Evolutionary conservation across 2,329 filamentous ascomycete genomes (phyloP), one percentile per base, ranked within the genome.

Genomic region (Botrytis hyacinthi): DNA sequence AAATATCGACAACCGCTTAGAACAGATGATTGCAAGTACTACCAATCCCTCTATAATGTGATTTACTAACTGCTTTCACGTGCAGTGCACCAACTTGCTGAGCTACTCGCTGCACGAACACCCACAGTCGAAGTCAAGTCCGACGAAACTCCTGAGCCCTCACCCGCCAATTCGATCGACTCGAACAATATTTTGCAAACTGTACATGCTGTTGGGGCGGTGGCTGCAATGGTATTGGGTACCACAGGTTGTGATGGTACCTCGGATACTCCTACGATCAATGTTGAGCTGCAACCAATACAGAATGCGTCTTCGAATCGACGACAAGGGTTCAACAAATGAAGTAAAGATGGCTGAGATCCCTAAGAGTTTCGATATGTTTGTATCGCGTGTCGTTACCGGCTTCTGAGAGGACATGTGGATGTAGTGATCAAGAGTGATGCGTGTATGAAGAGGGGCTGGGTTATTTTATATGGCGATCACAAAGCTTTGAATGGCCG

Each of bases 1-100:
- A 73, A 66, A 40, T 67, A 54, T 29, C 26, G 65, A 67, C 65
- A 67, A n/a, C 63, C 63, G 10, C 44, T 37, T 14, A 29, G 44
- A 67, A 29, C 44, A 51, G 16, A 67, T 26, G 63, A 67, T 32
- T 26, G 63, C 44, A 67, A 51, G 63, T 67, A 67, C 14, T 7
- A 7, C 16, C 32, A 26, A 67, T 22, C 22, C 12, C 9, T 22
- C 26, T 46, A 51, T 37, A 18, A 67, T n/a, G 32, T 9, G 16
- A 12, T 12, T 37, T n/a, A 4, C 63, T 67, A n/a, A 67, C 16
- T n/a, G 4, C 12, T 51, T 51, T 40, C 18, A 10, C 35, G 3
- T 67, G 37, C 10, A 67, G 65, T 54, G 46, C 65, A 67, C 46
- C 46, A 29, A 29, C 26, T 67, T 8, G 46, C 3, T n/a, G 46